phyloP scores from a whole-genome alignment of 208 protist genomes.

The Lotmaria passim region DNA sequence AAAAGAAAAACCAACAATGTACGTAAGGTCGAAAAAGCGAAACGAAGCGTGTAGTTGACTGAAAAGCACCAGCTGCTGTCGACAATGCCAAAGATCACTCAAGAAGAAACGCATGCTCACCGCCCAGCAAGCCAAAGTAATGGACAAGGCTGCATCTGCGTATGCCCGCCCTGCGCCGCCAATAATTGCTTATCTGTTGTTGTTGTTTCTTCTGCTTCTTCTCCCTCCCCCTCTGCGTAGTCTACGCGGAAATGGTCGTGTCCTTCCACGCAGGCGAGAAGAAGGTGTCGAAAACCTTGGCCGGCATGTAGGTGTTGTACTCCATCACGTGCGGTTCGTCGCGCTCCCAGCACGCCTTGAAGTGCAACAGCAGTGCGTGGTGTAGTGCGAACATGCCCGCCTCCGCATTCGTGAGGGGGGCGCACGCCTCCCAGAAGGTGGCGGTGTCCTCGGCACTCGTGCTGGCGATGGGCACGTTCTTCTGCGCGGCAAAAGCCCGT shows the following conservation, averaged over 20 bases:
- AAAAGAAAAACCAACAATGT: no score
- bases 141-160: no score
- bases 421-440: conserved; percentile 32
- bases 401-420: conserved; percentile 41
- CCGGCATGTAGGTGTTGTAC: conserved; percentile 75
- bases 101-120: no score
- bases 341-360: conserved; percentile 78
- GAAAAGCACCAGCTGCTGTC: not conserved
- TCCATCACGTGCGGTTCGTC: conserved; percentile 88
- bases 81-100: not conserved
- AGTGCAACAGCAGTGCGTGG: conserved; percentile 80
- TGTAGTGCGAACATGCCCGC: conserved; percentile 77
- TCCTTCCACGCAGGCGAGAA: conserved; percentile 46
- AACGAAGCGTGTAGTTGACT: not conserved
- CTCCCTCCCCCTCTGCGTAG: not conserved
- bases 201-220: not conserved
- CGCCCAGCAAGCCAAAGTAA: no score
- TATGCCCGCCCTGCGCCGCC: no score
- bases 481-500: conserved; percentile 28
- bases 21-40: no score
- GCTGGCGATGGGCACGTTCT: conserved; percentile 5
- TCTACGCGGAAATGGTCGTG: conserved; percentile 7
- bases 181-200: no score
- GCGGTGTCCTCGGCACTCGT: conserved; percentile 16
- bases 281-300: conserved; percentile 71